These are phyloP conservation scores for Peniophora sp. DNA, from an alignment of 1,284 basidiomycete species.

Conservation along the genomic window DNA sequence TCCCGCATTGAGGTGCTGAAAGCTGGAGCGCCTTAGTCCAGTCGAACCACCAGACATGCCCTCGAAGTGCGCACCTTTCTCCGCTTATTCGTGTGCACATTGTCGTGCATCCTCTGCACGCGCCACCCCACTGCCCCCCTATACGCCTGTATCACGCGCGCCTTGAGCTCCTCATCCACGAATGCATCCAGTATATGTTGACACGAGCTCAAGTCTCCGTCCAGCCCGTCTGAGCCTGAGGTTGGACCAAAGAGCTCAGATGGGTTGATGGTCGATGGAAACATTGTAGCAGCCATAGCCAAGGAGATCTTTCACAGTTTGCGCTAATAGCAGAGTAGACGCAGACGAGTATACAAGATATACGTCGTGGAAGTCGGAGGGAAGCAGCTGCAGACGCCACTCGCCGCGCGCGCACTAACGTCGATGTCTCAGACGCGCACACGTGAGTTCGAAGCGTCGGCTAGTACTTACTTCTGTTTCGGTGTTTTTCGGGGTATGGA, in stretches of 20 bases:
- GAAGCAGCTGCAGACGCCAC: too few species aligned
- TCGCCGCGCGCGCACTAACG: too few species aligned
- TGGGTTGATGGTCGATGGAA: background rate
- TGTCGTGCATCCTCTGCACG: slow-evolving; percentile 22
- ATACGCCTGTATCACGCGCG: slow-evolving; percentile 25
- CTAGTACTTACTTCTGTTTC: too few species aligned
- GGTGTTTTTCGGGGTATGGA: too few species aligned
- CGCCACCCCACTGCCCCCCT: slow-evolving; percentile 32
- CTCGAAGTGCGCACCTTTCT: slow-evolving; percentile 28
- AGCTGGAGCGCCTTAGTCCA: slow-evolving; percentile 14
- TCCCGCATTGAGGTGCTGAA: slow-evolving; percentile 52
- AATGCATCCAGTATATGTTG: slow-evolving; percentile 18
- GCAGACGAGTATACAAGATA: too few species aligned
- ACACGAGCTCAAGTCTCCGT: slow-evolving; percentile 11
- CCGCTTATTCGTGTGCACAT: slow-evolving; percentile 30
- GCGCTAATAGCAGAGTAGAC: too few species aligned
- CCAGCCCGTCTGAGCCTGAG: background rate
- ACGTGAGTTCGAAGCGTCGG: too few species aligned
- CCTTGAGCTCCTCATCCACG: slow-evolving; percentile 18
- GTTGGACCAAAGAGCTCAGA: background rate
- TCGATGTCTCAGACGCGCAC: too few species aligned
- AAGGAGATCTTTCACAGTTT: too few species aligned
- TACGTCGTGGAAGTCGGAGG: too few species aligned
- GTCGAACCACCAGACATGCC: background rate
- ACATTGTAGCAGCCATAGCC: background rate